phyloP scores from a whole-genome alignment of 2,329 filamentous ascomycete species.

The Botrytis fragariae region DNA sequence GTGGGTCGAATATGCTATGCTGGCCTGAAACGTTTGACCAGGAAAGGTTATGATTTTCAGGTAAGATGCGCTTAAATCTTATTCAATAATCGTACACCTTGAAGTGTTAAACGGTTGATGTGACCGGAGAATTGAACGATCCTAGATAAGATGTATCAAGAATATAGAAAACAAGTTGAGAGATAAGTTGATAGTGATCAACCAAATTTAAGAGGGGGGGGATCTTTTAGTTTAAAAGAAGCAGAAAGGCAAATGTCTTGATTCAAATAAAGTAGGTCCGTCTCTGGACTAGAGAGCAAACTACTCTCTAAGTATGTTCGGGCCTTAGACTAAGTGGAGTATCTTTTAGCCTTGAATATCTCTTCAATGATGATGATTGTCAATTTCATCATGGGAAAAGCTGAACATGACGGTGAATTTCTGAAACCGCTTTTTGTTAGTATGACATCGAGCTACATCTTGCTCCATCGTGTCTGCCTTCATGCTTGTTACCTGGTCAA shows the following conservation, averaged over 20 bases:
- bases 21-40: constrained; percentile 4
- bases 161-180: background rate
- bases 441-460: constrained; percentile 12
- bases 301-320: constrained; percentile 1
- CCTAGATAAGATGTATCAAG: background rate
- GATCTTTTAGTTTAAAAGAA: background rate
- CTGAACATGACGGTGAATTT: background rate
- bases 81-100: background rate
- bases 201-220: background rate
- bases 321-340: background rate
- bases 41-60: background rate
- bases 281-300: constrained; percentile 9
- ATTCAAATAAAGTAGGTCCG: background rate
- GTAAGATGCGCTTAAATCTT: background rate
- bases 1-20: background rate
- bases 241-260: background rate
- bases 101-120: background rate
- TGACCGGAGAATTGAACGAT: background rate
- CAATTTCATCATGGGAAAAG: constrained; percentile 7
- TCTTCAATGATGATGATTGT: background rate
- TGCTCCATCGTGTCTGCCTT: background rate
- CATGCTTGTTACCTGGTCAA: background rate
- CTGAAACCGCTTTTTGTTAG: background rate
- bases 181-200: background rate
- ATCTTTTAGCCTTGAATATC: background rate